Percentiles rank a stretch among this genome's conserved stretches.
Evolutionary conservation across 2,329 filamentous ascomycete genomes (phyloP).

Genomic region (Paracoccidioides lutzii): DNA sequence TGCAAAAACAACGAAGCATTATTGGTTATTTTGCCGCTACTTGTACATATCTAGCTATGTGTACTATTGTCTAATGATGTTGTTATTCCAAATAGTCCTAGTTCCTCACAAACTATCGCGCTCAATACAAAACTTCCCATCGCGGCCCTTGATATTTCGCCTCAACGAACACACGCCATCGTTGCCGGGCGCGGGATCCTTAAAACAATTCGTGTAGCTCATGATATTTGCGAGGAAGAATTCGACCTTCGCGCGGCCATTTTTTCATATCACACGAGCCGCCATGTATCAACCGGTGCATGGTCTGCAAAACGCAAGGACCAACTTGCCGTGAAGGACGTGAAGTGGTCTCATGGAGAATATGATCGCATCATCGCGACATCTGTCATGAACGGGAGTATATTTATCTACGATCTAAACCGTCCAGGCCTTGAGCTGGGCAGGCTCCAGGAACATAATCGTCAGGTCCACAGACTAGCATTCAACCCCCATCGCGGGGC

Average conservation of each 20-base stretch:
- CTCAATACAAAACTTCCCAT: constrained; percentile 54
- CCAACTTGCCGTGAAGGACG: constrained; percentile 50
- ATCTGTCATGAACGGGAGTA: constrained; percentile 51
- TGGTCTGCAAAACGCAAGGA: constrained; percentile 42
- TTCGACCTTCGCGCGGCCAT: constrained; percentile 51
- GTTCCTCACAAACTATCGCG: constrained; percentile 42
- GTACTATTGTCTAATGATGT: not conserved
- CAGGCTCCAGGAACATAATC: constrained; percentile 50
- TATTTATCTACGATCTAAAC: constrained; percentile 52
- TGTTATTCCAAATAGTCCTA: constrained; percentile 23
- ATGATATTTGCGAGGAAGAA: constrained; percentile 46
- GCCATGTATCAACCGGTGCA: constrained; percentile 31
- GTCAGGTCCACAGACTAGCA: constrained; percentile 52
- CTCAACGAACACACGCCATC: constrained; percentile 49
- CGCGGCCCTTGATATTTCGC: constrained; percentile 50
- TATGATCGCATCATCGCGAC: constrained; percentile 50
- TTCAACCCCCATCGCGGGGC: constrained; percentile 51
- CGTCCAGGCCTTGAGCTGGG: constrained; percentile 48
- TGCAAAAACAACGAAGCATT: not conserved
- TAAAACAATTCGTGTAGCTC: constrained; percentile 49
- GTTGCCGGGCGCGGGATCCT: constrained; percentile 54
- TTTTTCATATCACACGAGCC: constrained; percentile 43
- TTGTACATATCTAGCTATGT: not conserved
- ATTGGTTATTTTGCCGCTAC: not conserved
- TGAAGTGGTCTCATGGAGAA: constrained; percentile 53